Base-by-base conservation (phyloP, 345 rosid species). In the Ailanthus altissimus region DNA sequence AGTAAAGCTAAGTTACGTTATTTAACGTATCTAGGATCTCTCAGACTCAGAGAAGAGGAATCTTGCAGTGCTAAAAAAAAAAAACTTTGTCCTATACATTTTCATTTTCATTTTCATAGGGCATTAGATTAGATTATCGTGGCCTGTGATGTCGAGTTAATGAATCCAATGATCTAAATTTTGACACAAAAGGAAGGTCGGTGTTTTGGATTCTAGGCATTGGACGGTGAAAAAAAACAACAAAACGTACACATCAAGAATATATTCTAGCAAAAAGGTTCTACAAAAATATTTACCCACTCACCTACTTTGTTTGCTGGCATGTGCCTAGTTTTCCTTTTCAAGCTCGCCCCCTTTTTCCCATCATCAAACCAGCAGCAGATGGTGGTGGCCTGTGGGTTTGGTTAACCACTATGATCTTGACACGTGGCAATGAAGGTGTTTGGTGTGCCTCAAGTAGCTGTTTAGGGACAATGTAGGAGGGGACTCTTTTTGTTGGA, bases 21-120 rank as follows among this genome's bases (percentile, higher is more conserved):
- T 59, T 75, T 0, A 9, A 57, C 73, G 73, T 43, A 67, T 76
- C 65, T 20, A 43, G 70, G 54, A 61, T 56, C 73, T 28, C 46
- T 18, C 67, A 67, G 58, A 76, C n/a, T n/a, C n/a, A 3, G 38
- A 32, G 38, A 32, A 32, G n/a, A n/a, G n/a, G n/a, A 32, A 32
- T 32, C 38, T 32, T 32, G 38, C 38, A 32, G 38, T 32, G 38
- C 38, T 32, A 32, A 32, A 32, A 32, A 32, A 32, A 32, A 32
- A 32, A n/a, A 11, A 59, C 59, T 69, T 70, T 70, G 23, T 64
- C n/a, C 20, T 70, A 0, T 50, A 0, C 36, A 21, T 46, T 53
- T 53, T 51, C 18, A 47, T 50, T 14, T 2, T 14, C 16, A 18
- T 53, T 53, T 49, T 46, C 5, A 12, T 49, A 49, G 57, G 57